phyloP scores from a whole-genome alignment of 768 basidiomycete genomes.

The Pisolithus marmoratus region DNA sequence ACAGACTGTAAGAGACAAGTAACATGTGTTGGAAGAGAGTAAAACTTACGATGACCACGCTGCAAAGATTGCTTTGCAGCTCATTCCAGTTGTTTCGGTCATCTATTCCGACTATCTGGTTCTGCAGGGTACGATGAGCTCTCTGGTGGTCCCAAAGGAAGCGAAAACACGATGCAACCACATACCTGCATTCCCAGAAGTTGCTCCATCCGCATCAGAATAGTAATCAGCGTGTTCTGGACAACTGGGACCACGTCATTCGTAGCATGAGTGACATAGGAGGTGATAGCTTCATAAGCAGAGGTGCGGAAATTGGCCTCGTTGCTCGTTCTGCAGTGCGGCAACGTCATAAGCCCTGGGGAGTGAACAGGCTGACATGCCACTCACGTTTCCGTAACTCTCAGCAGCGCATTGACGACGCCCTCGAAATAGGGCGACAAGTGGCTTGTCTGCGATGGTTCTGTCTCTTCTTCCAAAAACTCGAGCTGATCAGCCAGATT shows the following conservation, averaged over 20 bases:
- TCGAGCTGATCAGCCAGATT: no score
- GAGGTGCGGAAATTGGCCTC: constrained; percentile 92
- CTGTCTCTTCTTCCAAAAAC: constrained; percentile 57
- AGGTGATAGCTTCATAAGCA: constrained; percentile 92
- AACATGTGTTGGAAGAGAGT: no score
- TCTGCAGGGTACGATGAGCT: constrained; percentile 43
- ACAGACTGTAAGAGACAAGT: constrained; percentile 2
- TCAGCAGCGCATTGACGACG: constrained; percentile 76
- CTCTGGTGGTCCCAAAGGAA: not conserved
- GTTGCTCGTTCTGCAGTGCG: constrained; percentile 57
- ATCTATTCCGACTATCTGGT: constrained; percentile 90
- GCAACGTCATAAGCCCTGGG: not conserved
- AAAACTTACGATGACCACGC: constrained; percentile 72
- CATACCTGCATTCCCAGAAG: constrained; percentile 81
- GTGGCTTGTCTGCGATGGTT: constrained; percentile 51
- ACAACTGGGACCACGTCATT: constrained; percentile 83
- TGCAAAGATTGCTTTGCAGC: constrained; percentile 91
- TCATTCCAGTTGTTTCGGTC: constrained; percentile 99
- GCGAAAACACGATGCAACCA: constrained; percentile 14
- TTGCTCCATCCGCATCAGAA: constrained; percentile 86
- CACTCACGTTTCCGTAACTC: constrained; percentile 79
- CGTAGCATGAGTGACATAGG: no score
- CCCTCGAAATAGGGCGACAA: constrained; percentile 88
- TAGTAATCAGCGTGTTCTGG: constrained; percentile 72
- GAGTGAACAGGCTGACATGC: no score